Evolutionary conservation across 192 early-diverging fungal genomes (phyloP), one percentile per base, ranked within the genome.

Genomic region (Coemansia sp.): DNA sequence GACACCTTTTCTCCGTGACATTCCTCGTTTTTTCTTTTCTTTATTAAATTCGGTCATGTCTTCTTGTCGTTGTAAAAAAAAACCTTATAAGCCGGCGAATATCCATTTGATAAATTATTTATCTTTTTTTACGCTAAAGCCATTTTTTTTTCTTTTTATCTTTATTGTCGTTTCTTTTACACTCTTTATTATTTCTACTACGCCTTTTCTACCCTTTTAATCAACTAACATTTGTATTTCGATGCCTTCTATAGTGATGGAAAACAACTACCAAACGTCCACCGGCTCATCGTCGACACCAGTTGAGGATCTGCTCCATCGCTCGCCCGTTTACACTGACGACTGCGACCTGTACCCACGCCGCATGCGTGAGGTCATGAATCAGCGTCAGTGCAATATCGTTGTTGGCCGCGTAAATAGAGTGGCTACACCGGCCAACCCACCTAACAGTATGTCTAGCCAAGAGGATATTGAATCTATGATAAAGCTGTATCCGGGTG

Each of bases 291-390:
- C 30, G 36, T 17, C 30, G 36, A 34, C 16, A 0, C 61, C 28
- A 7, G 56, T 69, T 3, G 56, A 59, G 29, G 66, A 75, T 12
- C 48, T 82, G 28, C 52, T 82, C 30, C 40, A 54, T 2, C 29
- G 36, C 65, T 83, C 75, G 58, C 72, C 80, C 14, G 58, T 66
- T 25, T 83, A 71, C 61, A 71, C 71, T 1, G 69, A 62, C 2
- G 72, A 68, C 61, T 83, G 80, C 52, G 75, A 83, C 72, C 66
- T 83, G 67, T 66, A 83, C 33, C 80, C 75, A 20, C 67, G 61
- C 14, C 67, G 64, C 10, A 62, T 83, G 72, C 80, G 75, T 20
- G 69, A 73, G 16, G 72, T 77, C 10, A 64, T 72, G 56, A 83
- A 83, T 66, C 71, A 74, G 60, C 68, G 42, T 20, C 28, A 34